Evolutionary conservation across 2,329 filamentous ascomycete genomes (phyloP).

Genomic region (Metarhizium rileyi): DNA sequence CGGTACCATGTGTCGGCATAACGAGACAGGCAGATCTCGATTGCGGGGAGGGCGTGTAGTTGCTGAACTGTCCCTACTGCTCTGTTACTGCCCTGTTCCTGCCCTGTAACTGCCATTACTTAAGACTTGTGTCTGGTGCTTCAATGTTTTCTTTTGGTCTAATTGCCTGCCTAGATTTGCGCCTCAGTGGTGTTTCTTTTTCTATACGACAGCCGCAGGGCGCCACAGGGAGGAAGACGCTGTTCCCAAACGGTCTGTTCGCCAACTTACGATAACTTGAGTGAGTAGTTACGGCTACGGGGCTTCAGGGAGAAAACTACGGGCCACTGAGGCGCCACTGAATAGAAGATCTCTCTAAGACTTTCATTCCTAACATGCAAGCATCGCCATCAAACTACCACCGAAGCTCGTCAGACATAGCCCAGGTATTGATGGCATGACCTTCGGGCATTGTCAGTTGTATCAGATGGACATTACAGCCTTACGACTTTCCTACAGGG

Average conservation of each 20-base stretch:
- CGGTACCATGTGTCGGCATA: background rate
- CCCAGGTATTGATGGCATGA: background rate
- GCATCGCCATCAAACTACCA: background rate
- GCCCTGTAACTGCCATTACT: background rate
- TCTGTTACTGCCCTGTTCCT: background rate
- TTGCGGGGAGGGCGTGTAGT: conserved; percentile 2
- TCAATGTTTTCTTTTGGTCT: background rate
- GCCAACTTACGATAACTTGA: too few relatives aligned
- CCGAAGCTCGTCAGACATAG: background rate
- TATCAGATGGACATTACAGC: conserved; percentile 3
- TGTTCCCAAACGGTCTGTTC: background rate
- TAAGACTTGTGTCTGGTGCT: too few relatives aligned
- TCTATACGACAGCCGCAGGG: too few relatives aligned
- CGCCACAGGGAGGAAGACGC: too few relatives aligned
- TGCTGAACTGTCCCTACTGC: background rate
- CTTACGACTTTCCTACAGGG: conserved; percentile 5
- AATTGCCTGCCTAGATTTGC: background rate
- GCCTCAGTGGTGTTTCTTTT: background rate
- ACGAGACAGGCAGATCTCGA: conserved; percentile 5
- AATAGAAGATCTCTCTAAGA: too few relatives aligned
- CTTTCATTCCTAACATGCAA: too few relatives aligned
- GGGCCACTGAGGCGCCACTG: too few relatives aligned
- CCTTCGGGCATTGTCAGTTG: background rate
- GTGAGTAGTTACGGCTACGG: too few relatives aligned
- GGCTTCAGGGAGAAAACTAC: too few relatives aligned